Evolutionary conservation across 1,139 yeast species (phyloP), one percentile per base, ranked within the genome.

Genomic region (Geotrichum reessii): DNA sequence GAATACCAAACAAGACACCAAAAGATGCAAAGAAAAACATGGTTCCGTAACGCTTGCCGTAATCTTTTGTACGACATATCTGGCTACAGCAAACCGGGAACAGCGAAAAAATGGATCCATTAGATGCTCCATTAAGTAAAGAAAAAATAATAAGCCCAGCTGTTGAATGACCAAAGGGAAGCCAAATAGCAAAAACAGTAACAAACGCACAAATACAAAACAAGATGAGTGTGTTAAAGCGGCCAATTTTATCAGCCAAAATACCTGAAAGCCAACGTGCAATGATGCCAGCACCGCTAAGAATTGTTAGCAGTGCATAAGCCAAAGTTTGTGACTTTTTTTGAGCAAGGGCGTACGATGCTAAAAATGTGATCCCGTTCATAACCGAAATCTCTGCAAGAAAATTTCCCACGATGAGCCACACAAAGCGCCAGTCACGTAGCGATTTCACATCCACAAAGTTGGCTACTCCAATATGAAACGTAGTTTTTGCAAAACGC

Each of bases 261-360:
- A 74, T 69, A 0, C 85, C 84, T 0, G 88, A 85, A 6, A 82
- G 64, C 58, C 78, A 78, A 61, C 90, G 72, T 1, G 89, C 90
- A 2, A 78, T 63, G 17, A 83, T 76, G 5, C 89, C 88, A 1
- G 81, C 74, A 0, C 83, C 85, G 70, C 84, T 85, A 65, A 78
- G 75, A 9, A 81, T 75, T 0, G 88, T 61, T 11, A 66, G 60
- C 37, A 84, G 69, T 14, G 81, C 65, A 64, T 81, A 80, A 0
- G 87, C 75, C 6, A 75, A 70, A n/a, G 82, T 75, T 63, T 80
- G 81, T 5, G 81, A 71, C 66, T 78, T 76, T 0, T 87, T 87
- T 58, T 76, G 77, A 14, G 78, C 75, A 22, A 81, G 69, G 0
- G 84, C 82, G 67, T 81, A 83, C 1, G 85, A 79, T 0, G 85